These are phyloP conservation scores for Pythium oligandrum DNA, from an alignment of 352 stramenopile species.

Conservation along the genomic window DNA sequence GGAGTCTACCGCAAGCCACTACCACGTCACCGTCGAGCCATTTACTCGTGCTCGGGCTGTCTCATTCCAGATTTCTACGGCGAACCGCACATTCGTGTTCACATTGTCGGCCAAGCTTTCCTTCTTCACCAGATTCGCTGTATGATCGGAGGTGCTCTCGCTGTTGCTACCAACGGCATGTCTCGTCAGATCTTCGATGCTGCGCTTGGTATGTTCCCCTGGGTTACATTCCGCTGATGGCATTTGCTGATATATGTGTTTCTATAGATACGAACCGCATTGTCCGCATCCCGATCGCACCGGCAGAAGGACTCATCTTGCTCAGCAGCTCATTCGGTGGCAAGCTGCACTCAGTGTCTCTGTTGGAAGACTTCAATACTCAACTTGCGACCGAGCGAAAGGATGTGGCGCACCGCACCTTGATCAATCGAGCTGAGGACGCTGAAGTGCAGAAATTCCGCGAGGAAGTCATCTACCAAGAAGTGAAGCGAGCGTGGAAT, in stretches of 20 bases:
- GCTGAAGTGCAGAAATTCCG: constrained; percentile 56
- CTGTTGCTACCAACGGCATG: constrained; percentile 75
- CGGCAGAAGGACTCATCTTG: constrained; percentile 84
- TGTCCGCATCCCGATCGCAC: constrained; percentile 84
- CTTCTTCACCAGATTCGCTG: constrained; percentile 89
- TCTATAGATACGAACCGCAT: constrained; percentile 62
- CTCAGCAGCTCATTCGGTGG: constrained; percentile 77
- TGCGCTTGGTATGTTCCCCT: constrained; percentile 42
- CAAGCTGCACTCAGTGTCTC: constrained; percentile 72
- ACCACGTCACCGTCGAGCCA: constrained; percentile 60
- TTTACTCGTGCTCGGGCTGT: constrained; percentile 73
- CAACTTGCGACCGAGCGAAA: constrained; percentile 45
- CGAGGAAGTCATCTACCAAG: constrained; percentile 69
- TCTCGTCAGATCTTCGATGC: constrained; percentile 59
- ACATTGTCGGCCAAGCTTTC: constrained; percentile 81
- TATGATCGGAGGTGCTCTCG: constrained; percentile 85
- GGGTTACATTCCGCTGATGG: neutral
- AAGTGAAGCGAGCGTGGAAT: constrained; percentile 51
- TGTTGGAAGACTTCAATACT: constrained; percentile 69
- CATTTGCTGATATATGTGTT: constrained; percentile 6
- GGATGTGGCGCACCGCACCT: constrained; percentile 48
- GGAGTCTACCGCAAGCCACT: constrained; percentile 48
- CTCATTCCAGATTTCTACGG: constrained; percentile 56
- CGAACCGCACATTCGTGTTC: constrained; percentile 63
- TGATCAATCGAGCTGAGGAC: constrained; percentile 49